Evolutionary conservation across 31 red algal species (phyloP).

Genomic region (Bonnemaisonia californica): DNA sequence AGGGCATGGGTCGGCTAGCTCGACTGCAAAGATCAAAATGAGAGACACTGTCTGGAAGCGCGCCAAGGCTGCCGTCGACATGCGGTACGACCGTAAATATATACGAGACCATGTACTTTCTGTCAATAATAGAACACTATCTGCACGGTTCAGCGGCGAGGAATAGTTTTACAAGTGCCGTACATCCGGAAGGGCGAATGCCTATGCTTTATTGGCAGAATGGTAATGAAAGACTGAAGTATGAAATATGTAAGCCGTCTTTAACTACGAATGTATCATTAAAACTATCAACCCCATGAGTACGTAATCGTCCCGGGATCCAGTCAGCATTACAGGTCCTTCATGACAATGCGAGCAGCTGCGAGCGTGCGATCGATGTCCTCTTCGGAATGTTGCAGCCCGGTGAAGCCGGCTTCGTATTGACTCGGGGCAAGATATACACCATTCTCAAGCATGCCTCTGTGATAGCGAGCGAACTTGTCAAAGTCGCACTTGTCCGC

Average conservation of each 20-base stretch:
- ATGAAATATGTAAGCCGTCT: too few species aligned
- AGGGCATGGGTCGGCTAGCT: constrained; percentile 74
- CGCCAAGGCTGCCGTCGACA: constrained; percentile 63
- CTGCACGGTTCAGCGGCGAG: constrained; percentile 25
- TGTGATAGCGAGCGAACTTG: constrained; percentile 95
- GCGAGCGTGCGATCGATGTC: constrained; percentile 95
- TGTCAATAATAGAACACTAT: constrained; percentile 59
- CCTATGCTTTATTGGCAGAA: too few species aligned
- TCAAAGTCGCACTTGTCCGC: constrained; percentile 87
- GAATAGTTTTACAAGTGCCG: too few species aligned
- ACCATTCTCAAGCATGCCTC: constrained; percentile 95
- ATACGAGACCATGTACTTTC: constrained; percentile 54
- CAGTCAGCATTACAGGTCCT: constrained; percentile 74
- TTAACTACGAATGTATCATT: too few species aligned
- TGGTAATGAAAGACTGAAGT: too few species aligned
- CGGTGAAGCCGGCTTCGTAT: constrained; percentile 97
- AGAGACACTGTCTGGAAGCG: constrained; percentile 60
- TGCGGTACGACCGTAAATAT: constrained; percentile 51
- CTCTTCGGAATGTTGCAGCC: constrained; percentile 91
- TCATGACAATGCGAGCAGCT: constrained; percentile 81
- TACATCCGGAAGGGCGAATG: too few species aligned
- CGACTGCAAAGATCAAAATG: constrained; percentile 48
- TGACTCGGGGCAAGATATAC: constrained; percentile 96
- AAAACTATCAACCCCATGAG: not conserved
- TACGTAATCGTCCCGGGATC: constrained; percentile 13